Evolutionary conservation across 805 yeast species (phyloP), one percentile per base, ranked within the genome.

Genomic region (Lachancea cidri): DNA sequence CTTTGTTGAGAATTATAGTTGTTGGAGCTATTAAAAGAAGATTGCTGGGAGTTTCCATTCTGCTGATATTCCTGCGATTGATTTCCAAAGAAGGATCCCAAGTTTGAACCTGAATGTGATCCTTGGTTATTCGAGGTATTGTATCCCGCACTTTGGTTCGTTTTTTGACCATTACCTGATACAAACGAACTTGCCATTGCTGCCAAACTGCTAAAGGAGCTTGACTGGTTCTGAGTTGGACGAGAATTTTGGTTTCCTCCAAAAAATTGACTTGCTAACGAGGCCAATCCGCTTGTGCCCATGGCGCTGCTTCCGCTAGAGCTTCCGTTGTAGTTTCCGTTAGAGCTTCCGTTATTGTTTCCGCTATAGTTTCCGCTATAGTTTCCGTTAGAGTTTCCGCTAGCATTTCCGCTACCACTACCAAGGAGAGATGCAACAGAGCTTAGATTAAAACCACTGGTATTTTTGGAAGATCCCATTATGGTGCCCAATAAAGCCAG

Each of bases 241-340:
- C 32, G 47, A 20, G 42, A 33, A 16, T 42, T 42, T 13, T 37
- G 38, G 15, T 42, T 36, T 8, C 52, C 45, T 27, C 50, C 45
- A 39, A 57, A 57, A 35, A 57, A 55, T 36, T 53, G 48, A 4
- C 52, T 41, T 4, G 64, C 64, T 41, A 58, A 45, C 8, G 54
- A 41, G 4, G 58, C 57, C 29, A 55, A 45, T 5, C 50, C 52
- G 18, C 54, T 25, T 20, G 41, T 25, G 8, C 50, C 46, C 57
- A 54, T 50, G 5, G 52, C 40, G 24, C 45, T 32, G 25, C 36
- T 33, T 17, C 17, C 39, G 20, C 27, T n/a, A 20, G 30, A 25
- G 31, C 33, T 33, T 9, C 39, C 34, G 8, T n/a, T n/a, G n/a
- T 29, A n/a, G 33, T 24, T 24, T 9, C 29, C 13, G 29, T 24